Conservation (phyloP, 1,139 yeast species). For the Eremothecium gossypii region DNA sequence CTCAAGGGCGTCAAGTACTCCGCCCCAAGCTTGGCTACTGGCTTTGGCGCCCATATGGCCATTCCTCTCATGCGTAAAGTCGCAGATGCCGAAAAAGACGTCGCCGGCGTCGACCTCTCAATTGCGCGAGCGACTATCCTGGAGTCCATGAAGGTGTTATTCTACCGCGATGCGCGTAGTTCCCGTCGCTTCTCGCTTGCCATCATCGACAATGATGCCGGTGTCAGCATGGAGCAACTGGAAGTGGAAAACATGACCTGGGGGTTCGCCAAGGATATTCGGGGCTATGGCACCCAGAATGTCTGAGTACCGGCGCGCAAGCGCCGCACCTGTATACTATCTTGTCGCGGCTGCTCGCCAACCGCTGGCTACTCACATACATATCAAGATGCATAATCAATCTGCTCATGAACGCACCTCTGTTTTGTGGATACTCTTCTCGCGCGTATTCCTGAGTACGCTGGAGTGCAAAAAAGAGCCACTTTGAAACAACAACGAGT, state of each 20-base stretch:
- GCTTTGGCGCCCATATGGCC: slow-evolving; percentile 93
- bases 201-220: slow-evolving; percentile 54
- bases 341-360: not conserved
- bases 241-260: slow-evolving; percentile 70
- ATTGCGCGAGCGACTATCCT: slow-evolving; percentile 67
- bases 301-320: slow-evolving; percentile 21
- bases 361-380: too few relatives aligned
- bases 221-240: slow-evolving; percentile 57
- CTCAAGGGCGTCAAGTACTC: slow-evolving; percentile 85
- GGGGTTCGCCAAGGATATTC: slow-evolving; percentile 82
- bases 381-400: too few relatives aligned
- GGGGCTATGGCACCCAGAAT: slow-evolving; percentile 76
- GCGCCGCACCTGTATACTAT: not conserved
- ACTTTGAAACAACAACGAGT: too few relatives aligned
- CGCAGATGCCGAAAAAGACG: slow-evolving; percentile 72
- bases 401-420: too few relatives aligned
- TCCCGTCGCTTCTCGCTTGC: slow-evolving; percentile 78
- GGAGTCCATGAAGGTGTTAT: slow-evolving; percentile 89
- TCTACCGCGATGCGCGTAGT: slow-evolving; percentile 94
- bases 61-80: slow-evolving; percentile 81
- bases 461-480: too few relatives aligned
- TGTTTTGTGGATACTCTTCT: too few relatives aligned
- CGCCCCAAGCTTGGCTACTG: slow-evolving; percentile 88
- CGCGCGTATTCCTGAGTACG: too few relatives aligned
- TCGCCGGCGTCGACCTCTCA: slow-evolving; percentile 52